phyloP scores from a whole-genome alignment of 176 grass and related monocot genomes.

The Musa acuminata region DNA sequence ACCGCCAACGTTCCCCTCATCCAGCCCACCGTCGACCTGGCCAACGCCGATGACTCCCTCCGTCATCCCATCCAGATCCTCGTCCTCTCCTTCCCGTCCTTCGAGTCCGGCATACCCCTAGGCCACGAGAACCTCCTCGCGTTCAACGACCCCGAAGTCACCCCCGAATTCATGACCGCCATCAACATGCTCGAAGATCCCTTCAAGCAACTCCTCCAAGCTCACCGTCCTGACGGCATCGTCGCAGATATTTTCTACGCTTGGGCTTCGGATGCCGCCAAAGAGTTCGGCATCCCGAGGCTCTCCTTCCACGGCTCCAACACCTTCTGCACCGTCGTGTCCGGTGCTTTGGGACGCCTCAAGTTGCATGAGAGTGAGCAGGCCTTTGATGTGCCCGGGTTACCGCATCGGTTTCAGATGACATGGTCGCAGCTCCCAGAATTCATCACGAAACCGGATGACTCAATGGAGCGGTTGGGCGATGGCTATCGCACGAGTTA shows the following conservation, averaged over 20 bases:
- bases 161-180: conserved; percentile 19
- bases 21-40: conserved; percentile 31
- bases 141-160: background rate
- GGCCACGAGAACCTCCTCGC: conserved; percentile 26
- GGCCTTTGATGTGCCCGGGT: conserved; percentile 1
- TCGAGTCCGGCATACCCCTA: conserved; percentile 34
- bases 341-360: background rate
- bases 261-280: conserved; percentile 28
- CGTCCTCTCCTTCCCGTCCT: conserved; percentile 30
- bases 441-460: too few species aligned
- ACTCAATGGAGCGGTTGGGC: too few species aligned
- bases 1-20: conserved; percentile 29
- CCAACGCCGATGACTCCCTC: conserved; percentile 22
- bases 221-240: conserved; percentile 27
- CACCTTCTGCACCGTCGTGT: background rate
- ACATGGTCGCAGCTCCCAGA: background rate
- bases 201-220: conserved; percentile 28
- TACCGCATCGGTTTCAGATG: conserved; percentile 5
- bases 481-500: background rate
- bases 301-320: conserved; percentile 43
- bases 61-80: conserved; percentile 20
- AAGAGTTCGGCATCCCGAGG: conserved; percentile 28
- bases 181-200: conserved; percentile 13
- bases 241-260: conserved; percentile 39
- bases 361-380: background rate